Base-by-base conservation (phyloP, 371 early-diverging fungal genomes). In the Nematocida ironsii region DNA sequence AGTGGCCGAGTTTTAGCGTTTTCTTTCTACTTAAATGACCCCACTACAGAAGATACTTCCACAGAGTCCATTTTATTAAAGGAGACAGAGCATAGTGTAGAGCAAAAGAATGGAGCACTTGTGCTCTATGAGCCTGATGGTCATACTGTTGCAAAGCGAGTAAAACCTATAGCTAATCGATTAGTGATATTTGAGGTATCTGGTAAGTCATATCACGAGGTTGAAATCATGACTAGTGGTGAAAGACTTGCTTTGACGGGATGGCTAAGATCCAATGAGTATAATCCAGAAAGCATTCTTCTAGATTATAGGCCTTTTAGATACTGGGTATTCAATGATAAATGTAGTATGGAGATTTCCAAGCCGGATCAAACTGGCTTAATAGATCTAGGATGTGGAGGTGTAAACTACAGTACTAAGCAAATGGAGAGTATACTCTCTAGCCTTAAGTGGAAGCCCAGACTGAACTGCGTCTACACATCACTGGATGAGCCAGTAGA, bases 111-210 rank as follows among this genome's bases (percentile, higher is more conserved):
- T 23, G 88, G 86, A 33, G 68, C 74, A 6, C 84, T 88, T 6
- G 62, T 83, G 56, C 66, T 88, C 13, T 87, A 84, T 82, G 84
- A 85, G 13, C 70, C 82, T 27, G 82, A 85, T 62, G 75, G 84
- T 23, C 56, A 33, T 9, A 82, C 72, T 27, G 68, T 70, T 56
- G 20, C 45, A 18, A 85, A 88, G 58, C 54, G 58, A 55, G 76
- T 88, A 13, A 64, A 62, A 20, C 78, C 86, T 47, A 78, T 48
- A 16, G 61, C 57, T 23, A 88, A 88, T 73, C 68, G 84, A 62
- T 58, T 88, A 9, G 86, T 86, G 33, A 73, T 88, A 4, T 88
- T 88, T 85, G 83, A 86, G 80, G 88, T 88, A 0, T 86, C 84
- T 27, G 55, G 44, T 25, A 64, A 58, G n/a, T 85, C 85, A 13